These are phyloP conservation scores for Pseudozyma pruni DNA, from an alignment of 1,284 basidiomycete genomes.

Conservation along the genomic window DNA sequence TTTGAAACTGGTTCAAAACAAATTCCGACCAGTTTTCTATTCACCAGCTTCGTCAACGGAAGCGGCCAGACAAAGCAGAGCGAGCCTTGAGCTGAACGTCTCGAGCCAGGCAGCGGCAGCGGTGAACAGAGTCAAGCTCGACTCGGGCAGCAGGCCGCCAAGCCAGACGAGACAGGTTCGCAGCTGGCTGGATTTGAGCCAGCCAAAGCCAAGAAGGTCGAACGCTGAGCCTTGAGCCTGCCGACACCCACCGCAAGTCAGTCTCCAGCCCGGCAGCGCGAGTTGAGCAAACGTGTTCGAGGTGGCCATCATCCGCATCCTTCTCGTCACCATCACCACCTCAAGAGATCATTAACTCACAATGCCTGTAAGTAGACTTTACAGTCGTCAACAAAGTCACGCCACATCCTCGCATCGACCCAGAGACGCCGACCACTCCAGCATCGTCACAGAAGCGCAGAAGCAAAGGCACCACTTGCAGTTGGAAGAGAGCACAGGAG, in stretches of 20 bases:
- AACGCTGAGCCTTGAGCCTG: too few relatives aligned
- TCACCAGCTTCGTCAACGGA: too few relatives aligned
- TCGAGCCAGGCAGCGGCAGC: too few relatives aligned
- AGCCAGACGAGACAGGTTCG: too few relatives aligned
- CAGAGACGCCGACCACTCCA: neutral
- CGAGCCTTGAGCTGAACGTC: too few relatives aligned
- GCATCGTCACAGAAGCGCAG: neutral
- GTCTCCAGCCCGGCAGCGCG: conserved; percentile 3
- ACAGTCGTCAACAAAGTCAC: conserved; percentile 19
- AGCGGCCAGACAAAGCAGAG: too few relatives aligned
- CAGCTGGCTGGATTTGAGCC: too few relatives aligned
- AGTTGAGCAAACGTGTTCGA: conserved; percentile 37
- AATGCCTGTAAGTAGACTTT: conserved; percentile 47
- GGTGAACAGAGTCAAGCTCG: too few relatives aligned
- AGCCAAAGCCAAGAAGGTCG: too few relatives aligned
- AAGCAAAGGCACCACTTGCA: neutral
- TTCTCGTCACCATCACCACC: conserved; percentile 51
- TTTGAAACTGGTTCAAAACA: too few relatives aligned
- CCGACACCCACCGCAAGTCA: conserved; percentile 1
- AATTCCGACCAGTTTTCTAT: too few relatives aligned
- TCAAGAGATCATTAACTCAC: conserved; percentile 54
- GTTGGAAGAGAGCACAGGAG: neutral
- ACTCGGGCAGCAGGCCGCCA: too few relatives aligned
- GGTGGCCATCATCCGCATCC: conserved; percentile 32
- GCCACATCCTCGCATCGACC: conserved; percentile 25